Evolutionary conservation across 768 basidiomycete genomes (phyloP), one percentile per base, ranked within the genome.

Genomic region (Ramaria sp.): DNA sequence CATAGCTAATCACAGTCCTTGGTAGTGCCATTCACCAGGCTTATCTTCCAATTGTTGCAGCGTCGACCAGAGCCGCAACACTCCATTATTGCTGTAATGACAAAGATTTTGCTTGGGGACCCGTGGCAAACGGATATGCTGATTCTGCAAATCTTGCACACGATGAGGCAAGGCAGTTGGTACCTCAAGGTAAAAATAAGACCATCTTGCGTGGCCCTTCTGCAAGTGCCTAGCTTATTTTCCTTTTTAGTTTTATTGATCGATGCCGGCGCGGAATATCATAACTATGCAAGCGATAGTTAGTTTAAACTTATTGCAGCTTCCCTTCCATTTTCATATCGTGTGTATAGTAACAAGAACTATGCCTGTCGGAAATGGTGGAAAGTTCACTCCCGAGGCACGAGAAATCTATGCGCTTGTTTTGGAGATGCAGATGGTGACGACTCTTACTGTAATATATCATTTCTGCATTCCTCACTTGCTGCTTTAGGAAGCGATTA

Each of bases 21-120:
- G 27, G 9, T 49, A 94, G 92, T 16, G 75, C 92, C 1, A 76
- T 82, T 10, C 86, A 86, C 50, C 91, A 94, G 69, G 90, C 93
- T 0, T 97, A 98, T 67, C 74, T 88, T 6, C 93, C 95, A 1
- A 96, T 96, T 51, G 88, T 93, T 2, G 95, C 95, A 0, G 83
- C 86, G 0, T 85, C 91, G 0, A 80, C 79, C 2, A 78, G 90
- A 18, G 92, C 93, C 3, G 84, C 90, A 0, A 96, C 91, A 0
- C 72, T 98, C 3, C 94, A 97, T 63, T 97, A 97, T 67, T 92
- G 92, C 62, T 93, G 90, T 70, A 96, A 95, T 62, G 88, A 93
- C 64, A 78, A 78, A 56, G 83, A 82, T 44, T 89, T 91, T 63
- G 82, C 85, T 1, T 91, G 88, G 88, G 87, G 88, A 2, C 89